Conservation (phyloP, 148 eudicot species). For the Fagopyrum esculentum region DNA sequence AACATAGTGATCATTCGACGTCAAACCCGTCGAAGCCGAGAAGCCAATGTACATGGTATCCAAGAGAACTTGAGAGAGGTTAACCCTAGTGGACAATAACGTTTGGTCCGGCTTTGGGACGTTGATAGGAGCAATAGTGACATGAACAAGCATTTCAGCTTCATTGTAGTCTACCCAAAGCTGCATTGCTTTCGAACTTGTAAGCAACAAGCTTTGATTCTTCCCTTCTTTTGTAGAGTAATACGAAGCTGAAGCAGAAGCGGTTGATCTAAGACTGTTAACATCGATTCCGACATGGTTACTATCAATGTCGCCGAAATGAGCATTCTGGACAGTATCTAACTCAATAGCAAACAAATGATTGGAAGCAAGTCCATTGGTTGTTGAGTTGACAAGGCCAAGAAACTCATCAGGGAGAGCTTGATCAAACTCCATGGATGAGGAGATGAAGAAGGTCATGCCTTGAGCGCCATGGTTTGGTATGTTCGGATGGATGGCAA, state of each 20-base stretch:
- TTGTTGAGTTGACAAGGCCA: conserved; percentile 9
- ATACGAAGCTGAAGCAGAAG: conserved; percentile 6
- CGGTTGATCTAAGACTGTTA: background rate
- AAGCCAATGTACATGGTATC: conserved; percentile 18
- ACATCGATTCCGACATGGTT: conserved; percentile 5
- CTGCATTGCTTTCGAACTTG: background rate
- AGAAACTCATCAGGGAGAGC: conserved; percentile 12
- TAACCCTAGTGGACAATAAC: background rate
- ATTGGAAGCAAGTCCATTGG: background rate
- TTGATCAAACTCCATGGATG: background rate
- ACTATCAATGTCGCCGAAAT: conserved; percentile 3
- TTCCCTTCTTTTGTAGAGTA: background rate
- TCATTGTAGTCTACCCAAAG: conserved; percentile 7
- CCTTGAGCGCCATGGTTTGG: conserved; percentile 5
- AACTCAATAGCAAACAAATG: conserved; percentile 1
- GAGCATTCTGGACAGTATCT: conserved; percentile 8
- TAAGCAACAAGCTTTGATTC: background rate
- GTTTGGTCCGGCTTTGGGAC: background rate
- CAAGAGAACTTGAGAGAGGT: conserved; percentile 12
- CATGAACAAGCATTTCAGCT: background rate
- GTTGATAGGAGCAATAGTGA: conserved; percentile 7
- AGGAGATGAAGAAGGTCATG: conserved; percentile 9
- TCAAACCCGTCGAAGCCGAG: conserved; percentile 11
- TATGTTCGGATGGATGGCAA: conserved; percentile 9
- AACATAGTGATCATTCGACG: conserved; percentile 14